Conservation (phyloP, 2,329 filamentous ascomycete genomes). For the Coleophoma cylindrospora region DNA sequence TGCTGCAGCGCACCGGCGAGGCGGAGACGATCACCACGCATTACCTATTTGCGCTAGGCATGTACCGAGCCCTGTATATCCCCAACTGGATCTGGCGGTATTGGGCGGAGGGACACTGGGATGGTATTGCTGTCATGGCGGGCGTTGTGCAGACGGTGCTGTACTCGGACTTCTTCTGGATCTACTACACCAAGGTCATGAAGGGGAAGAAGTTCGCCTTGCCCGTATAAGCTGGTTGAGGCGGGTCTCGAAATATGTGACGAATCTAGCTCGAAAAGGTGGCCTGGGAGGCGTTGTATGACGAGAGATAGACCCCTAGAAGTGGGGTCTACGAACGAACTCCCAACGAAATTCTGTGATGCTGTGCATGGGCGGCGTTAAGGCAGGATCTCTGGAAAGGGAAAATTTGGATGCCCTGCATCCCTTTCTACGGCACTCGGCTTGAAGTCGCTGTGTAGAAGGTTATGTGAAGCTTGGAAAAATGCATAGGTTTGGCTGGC, state of each 20-base stretch:
- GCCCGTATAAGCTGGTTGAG: constrained; percentile 53
- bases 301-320: background rate
- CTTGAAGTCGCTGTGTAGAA: too few relatives aligned
- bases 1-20: constrained; percentile 95
- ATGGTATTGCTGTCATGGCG: constrained; percentile 83
- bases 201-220: constrained; percentile 87
- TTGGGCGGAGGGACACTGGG: constrained; percentile 71
- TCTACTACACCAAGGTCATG: constrained; percentile 96
- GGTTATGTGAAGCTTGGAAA: background rate
- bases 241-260: too few relatives aligned
- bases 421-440: too few relatives aligned
- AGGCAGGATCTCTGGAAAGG: constrained; percentile 4
- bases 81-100: constrained; percentile 98
- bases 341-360: background rate
- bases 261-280: background rate
- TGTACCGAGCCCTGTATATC: constrained; percentile 92
- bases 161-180: constrained; percentile 99
- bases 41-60: constrained; percentile 89
- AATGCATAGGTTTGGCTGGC: constrained; percentile 7
- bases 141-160: constrained; percentile 90
- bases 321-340: too few relatives aligned
- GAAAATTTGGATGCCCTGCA: background rate
- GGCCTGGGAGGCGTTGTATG: background rate
- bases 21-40: constrained; percentile 99
- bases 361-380: constrained; percentile 23